A percentile compares a stretch with the other conserved stretches of the same genome.
Conservation (phyloP, 345 rosid species). For the Punica granatum region DNA sequence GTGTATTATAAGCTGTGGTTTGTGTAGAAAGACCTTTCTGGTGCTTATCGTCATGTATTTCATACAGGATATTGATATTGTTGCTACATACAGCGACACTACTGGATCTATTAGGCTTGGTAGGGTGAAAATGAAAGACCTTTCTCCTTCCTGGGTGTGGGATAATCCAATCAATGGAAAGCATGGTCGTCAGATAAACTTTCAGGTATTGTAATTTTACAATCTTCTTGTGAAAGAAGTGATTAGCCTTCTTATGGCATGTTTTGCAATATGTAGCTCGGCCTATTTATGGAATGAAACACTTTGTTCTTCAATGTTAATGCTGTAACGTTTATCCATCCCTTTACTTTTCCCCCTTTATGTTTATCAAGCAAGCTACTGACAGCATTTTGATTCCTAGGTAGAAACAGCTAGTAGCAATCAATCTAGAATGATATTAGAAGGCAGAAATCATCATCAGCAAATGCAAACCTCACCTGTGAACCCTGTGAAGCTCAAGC, state of each 20-base stretch:
- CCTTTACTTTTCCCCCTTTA: neutral
- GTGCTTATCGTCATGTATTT: slow-evolving; percentile 21
- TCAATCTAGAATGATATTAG: slow-evolving; percentile 22
- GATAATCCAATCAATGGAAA: slow-evolving; percentile 45
- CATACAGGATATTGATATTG: slow-evolving; percentile 78
- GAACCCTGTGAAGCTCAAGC: slow-evolving; percentile 78
- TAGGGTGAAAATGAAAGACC: slow-evolving; percentile 74
- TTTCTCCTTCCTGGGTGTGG: slow-evolving; percentile 88
- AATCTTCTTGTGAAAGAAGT: neutral
- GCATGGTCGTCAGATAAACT: slow-evolving; percentile 26
- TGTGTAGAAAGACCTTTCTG: slow-evolving; percentile 1
- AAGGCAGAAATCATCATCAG: slow-evolving; percentile 24
- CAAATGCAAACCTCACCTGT: slow-evolving; percentile 20
- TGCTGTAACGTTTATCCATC: neutral
- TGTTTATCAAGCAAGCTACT: slow-evolving; percentile 3
- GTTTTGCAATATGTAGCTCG: neutral
- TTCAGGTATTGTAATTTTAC: slow-evolving; percentile 35
- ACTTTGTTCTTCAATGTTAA: neutral
- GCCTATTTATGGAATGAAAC: neutral
- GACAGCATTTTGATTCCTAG: slow-evolving; percentile 13
- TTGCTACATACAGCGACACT: slow-evolving; percentile 75
- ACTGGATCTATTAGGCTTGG: slow-evolving; percentile 51
- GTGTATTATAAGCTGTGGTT: slow-evolving; percentile 9
- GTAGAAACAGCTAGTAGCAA: slow-evolving; percentile 22
- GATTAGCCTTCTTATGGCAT: neutral